These are phyloP conservation scores for Termitomyces sp. DNA, from an alignment of 1,284 basidiomycete species.

Conservation along the genomic window DNA sequence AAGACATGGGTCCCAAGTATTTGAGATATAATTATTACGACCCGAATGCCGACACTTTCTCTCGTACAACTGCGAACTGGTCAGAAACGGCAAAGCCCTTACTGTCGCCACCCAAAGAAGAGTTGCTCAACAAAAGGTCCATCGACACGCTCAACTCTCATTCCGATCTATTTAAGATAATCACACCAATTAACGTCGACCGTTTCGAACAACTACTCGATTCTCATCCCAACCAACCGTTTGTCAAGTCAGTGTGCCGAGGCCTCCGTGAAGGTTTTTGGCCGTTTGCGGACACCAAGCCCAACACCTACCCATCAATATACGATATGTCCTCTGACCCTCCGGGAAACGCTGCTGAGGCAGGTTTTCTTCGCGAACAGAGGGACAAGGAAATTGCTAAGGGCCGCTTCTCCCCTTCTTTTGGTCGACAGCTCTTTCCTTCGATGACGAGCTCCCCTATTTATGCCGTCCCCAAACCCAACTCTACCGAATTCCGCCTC, in stretches of 20 bases:
- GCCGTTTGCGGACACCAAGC: conserved; percentile 20
- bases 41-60: too few species aligned
- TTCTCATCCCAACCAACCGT: conserved; percentile 27
- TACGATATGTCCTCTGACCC: background rate
- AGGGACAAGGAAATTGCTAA: conserved; percentile 27
- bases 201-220: conserved; percentile 19
- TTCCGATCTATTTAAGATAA: conserved; percentile 25
- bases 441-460: conserved; percentile 16
- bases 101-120: too few species aligned
- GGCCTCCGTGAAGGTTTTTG: conserved; percentile 31
- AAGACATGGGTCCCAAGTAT: too few species aligned
- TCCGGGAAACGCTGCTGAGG: background rate
- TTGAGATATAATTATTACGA: too few species aligned
- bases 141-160: too few species aligned
- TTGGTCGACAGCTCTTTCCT: conserved; percentile 21
- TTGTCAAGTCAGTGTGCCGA: conserved; percentile 24
- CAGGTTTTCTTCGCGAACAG: conserved; percentile 26
- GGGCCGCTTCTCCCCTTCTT: conserved; percentile 30
- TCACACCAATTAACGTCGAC: conserved; percentile 32
- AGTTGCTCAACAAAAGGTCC: too few species aligned
- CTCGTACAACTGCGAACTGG: too few species aligned
- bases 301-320: background rate
- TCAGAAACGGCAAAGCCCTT: too few species aligned
- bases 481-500: conserved; percentile 30
- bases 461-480: conserved; percentile 33